A percentile compares a stretch with the other conserved stretches of the same genome.
Conservation (phyloP, 2,329 filamentous ascomycete species). For the Bipolaris bicolor region DNA sequence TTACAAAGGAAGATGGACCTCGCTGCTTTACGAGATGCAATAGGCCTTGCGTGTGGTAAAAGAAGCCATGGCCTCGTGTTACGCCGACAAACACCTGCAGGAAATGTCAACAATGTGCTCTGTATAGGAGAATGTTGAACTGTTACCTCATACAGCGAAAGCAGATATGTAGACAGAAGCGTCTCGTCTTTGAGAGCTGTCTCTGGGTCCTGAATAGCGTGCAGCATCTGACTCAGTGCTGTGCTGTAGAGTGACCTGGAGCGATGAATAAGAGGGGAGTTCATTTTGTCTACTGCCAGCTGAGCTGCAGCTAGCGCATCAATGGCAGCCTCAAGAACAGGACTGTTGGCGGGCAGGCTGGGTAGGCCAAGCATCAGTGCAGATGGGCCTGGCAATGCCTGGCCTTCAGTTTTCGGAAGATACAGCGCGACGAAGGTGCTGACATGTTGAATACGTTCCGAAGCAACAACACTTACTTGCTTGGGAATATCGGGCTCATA, state of each 20-base stretch:
- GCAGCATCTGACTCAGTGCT: conserved; percentile 42
- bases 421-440: conserved; percentile 43
- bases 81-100: conserved; percentile 44
- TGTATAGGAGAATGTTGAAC: neutral
- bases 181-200: conserved; percentile 42
- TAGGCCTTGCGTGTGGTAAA: conserved; percentile 47
- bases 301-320: conserved; percentile 46
- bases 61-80: conserved; percentile 44
- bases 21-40: conserved; percentile 41
- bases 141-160: conserved; percentile 43
- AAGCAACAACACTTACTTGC: conserved; percentile 42
- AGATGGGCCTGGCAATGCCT: conserved; percentile 44
- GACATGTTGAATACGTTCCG: conserved; percentile 45
- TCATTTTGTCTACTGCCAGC: conserved; percentile 41
- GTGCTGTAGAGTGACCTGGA: conserved; percentile 45
- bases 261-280: conserved; percentile 39
- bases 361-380: conserved; percentile 44
- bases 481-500: conserved; percentile 30
- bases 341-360: conserved; percentile 37
- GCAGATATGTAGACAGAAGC: conserved; percentile 43
- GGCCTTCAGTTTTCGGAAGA: conserved; percentile 36
- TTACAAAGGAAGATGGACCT: conserved; percentile 41
- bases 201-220: conserved; percentile 36
- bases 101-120: conserved; percentile 1
- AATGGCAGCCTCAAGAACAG: conserved; percentile 40